phyloP scores from a whole-genome alignment of 164 flowering plant species.

The Pachysandra terminalis region DNA sequence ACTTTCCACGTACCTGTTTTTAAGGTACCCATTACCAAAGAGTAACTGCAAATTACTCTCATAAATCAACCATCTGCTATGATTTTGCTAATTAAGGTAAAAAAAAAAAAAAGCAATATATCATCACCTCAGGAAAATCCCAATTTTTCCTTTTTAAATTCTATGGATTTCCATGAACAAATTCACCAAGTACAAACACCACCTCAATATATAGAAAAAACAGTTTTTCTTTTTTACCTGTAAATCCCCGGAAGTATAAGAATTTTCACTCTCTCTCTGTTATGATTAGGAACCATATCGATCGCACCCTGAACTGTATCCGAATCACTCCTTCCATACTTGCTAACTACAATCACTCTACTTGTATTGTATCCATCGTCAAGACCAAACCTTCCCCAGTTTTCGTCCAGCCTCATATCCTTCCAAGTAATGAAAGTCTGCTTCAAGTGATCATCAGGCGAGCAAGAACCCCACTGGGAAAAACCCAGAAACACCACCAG shows the following conservation, averaged over 20 bases:
- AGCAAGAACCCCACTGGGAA: conserved; percentile 6
- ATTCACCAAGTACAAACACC: background rate
- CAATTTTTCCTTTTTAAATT: no score
- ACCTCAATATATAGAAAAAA: background rate
- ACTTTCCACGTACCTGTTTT: no score
- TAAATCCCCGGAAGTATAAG: conserved; percentile 70
- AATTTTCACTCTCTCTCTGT: conserved; percentile 57
- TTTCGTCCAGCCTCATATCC: conserved; percentile 39
- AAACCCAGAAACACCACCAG: conserved; percentile 12
- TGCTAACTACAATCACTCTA: conserved; percentile 60
- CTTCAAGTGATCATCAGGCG: background rate
- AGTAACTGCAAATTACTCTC: no score
- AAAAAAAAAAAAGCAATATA: no score
- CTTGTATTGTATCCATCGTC: background rate
- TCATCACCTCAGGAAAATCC: no score
- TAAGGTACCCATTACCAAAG: no score
- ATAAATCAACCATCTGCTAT: no score
- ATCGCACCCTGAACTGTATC: conserved; percentile 73
- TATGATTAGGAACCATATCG: conserved; percentile 60
- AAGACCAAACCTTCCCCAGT: conserved; percentile 9
- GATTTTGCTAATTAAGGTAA: no score
- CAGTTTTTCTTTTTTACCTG: conserved; percentile 41
- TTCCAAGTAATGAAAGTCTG: conserved; percentile 54
- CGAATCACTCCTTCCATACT: conserved; percentile 59
- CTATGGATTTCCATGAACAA: no score